Evolutionary conservation across 768 basidiomycete species (phyloP).

Genomic region (Kwoniella bestiolae): DNA sequence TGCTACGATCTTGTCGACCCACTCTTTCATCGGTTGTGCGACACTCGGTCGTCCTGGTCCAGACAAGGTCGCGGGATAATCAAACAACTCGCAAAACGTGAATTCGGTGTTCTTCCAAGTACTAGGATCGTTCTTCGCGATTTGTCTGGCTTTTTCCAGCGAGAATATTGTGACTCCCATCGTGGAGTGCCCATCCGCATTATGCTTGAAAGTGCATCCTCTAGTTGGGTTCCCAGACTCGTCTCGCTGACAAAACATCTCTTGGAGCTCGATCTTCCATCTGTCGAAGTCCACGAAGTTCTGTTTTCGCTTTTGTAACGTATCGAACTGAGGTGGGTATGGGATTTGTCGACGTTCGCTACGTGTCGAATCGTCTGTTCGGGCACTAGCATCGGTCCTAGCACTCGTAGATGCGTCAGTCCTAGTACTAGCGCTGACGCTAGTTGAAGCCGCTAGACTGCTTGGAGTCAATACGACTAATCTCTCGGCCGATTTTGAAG

Average conservation of each 20-base stretch:
- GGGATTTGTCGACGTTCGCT: no score
- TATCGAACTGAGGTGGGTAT: no score
- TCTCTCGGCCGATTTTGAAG: neutral
- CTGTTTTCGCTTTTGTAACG: no score
- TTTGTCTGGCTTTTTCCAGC: neutral
- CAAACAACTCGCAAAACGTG: neutral
- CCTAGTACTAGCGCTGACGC: neutral
- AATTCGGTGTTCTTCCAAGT: constrained; percentile 5
- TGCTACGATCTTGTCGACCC: neutral
- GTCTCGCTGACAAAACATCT: neutral
- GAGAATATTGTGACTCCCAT: neutral
- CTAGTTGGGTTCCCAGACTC: neutral
- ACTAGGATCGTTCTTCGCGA: neutral
- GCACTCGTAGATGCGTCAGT: no score
- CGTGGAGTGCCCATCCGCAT: no score
- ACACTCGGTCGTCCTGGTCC: neutral
- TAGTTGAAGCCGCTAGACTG: neutral
- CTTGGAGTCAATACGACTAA: neutral
- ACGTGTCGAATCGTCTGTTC: no score
- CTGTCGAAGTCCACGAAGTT: neutral
- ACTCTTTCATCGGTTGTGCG: neutral
- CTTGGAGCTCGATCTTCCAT: neutral
- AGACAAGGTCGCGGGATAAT: neutral
- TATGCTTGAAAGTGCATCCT: neutral
- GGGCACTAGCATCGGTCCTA: no score